A percentile compares a stretch with the other conserved stretches of the same genome.
These are phyloP conservation scores for Fagopyrum esculentum DNA, from an alignment of 148 eudicot species.

Conservation along the genomic window DNA sequence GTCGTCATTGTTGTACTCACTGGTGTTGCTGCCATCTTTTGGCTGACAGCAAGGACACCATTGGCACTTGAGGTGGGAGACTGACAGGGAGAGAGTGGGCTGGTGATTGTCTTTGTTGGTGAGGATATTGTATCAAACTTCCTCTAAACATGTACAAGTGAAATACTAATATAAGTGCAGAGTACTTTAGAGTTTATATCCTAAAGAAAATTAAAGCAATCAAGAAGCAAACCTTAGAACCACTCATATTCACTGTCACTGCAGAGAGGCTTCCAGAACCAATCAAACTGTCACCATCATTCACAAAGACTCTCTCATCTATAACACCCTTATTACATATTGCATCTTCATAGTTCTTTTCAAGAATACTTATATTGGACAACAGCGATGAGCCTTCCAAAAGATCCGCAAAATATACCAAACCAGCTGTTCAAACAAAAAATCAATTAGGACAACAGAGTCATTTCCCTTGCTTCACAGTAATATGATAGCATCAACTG, in stretches of 20 bases:
- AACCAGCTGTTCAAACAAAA: conserved; percentile 43
- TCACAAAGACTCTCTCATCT: conserved; percentile 81
- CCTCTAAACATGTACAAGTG: conserved; percentile 30
- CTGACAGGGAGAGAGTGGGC: conserved; percentile 65
- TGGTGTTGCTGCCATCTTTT: conserved; percentile 64
- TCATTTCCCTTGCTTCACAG: not conserved
- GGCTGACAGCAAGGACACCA: conserved; percentile 26
- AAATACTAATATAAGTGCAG: not conserved
- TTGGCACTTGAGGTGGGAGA: conserved; percentile 53
- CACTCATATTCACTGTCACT: conserved; percentile 52
- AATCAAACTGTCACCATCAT: conserved; percentile 78
- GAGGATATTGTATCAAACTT: conserved; percentile 61
- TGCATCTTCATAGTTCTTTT: conserved; percentile 74
- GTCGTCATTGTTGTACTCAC: conserved; percentile 99
- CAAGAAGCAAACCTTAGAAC: conserved; percentile 52
- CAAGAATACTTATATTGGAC: conserved; percentile 47
- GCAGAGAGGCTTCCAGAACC: conserved; percentile 91
- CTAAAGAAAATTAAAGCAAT: not conserved
- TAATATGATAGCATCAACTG: not conserved
- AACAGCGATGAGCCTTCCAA: conserved; percentile 56
- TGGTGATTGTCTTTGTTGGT: conserved; percentile 67
- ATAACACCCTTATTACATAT: conserved; percentile 57
- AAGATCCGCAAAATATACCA: conserved; percentile 66
- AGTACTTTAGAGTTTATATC: not conserved
- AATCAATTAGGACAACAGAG: not conserved